Conservation (phyloP, 2,329 filamentous ascomycete genomes). For the Colletotrichum lupini region DNA sequence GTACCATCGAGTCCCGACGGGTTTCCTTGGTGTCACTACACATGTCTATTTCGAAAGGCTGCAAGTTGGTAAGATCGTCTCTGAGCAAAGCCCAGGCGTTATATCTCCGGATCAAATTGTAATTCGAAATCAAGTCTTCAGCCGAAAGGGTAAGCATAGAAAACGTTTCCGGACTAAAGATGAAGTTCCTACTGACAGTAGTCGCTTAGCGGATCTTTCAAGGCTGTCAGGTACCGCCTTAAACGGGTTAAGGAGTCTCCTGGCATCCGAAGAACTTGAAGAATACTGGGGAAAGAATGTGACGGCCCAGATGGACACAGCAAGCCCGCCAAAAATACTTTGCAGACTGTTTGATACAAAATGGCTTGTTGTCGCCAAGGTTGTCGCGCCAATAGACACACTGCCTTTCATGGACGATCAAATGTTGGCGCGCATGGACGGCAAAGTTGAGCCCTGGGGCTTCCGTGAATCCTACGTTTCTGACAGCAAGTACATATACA, state of each 20-base stretch:
- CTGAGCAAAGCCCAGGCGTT: background rate
- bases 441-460: background rate
- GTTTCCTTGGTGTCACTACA: background rate
- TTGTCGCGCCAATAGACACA: background rate
- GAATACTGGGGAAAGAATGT: background rate
- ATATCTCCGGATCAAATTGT: background rate
- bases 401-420: background rate
- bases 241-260: background rate
- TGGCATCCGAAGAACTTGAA: background rate
- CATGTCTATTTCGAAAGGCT: background rate
- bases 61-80: background rate
- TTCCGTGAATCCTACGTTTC: constrained; percentile 1
- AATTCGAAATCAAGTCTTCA: background rate
- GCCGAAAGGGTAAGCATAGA: background rate
- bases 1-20: background rate
- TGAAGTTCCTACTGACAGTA: background rate
- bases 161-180: background rate
- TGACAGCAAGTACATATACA: background rate
- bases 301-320: background rate
- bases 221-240: background rate
- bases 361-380: background rate
- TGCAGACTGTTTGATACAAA: background rate
- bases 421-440: background rate
- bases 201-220: background rate
- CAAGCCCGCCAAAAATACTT: background rate